Conservation (phyloP, 306 rosid species). For the Gynostemma pentaphyllum region DNA sequence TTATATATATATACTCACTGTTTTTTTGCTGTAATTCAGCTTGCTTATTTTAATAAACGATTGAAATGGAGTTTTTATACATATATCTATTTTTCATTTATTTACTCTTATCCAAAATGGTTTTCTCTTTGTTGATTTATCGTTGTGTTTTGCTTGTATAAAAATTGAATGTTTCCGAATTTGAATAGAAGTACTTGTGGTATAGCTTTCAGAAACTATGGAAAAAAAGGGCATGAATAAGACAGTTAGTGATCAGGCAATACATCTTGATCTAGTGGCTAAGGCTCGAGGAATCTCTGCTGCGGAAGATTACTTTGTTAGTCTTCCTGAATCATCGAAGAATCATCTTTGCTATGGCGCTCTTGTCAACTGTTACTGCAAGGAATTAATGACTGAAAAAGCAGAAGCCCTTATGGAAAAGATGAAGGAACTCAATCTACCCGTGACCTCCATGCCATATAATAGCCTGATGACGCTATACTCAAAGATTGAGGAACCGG, state of each 20-base stretch:
- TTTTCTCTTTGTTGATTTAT: not conserved
- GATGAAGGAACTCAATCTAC: slow-evolving; percentile 76
- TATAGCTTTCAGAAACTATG: slow-evolving; percentile 76
- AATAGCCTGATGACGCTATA: slow-evolving; percentile 87
- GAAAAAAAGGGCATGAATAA: slow-evolving; percentile 64
- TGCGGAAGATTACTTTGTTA: slow-evolving; percentile 60
- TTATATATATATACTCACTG: too few relatives aligned
- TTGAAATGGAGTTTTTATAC: too few relatives aligned
- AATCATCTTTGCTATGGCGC: slow-evolving; percentile 77
- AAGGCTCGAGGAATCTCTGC: slow-evolving; percentile 60
- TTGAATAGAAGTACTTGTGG: not conserved
- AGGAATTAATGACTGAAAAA: slow-evolving; percentile 63
- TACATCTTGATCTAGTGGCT: slow-evolving; percentile 77
- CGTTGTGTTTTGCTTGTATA: not conserved
- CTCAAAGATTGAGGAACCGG: slow-evolving; percentile 42
- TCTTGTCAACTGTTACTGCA: slow-evolving; percentile 85
- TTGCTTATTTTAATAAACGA: too few relatives aligned
- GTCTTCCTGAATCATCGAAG: slow-evolving; percentile 67
- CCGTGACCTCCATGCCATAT: slow-evolving; percentile 54
- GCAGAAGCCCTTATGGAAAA: slow-evolving; percentile 78
- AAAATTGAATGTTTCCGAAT: not conserved
- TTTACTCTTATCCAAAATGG: not conserved
- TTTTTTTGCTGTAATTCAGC: too few relatives aligned
- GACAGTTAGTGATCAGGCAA: slow-evolving; percentile 75
- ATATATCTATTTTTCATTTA: too few relatives aligned